Conservation (phyloP, 2,329 filamentous ascomycete species). For the Microcyclospora pomicola region DNA sequence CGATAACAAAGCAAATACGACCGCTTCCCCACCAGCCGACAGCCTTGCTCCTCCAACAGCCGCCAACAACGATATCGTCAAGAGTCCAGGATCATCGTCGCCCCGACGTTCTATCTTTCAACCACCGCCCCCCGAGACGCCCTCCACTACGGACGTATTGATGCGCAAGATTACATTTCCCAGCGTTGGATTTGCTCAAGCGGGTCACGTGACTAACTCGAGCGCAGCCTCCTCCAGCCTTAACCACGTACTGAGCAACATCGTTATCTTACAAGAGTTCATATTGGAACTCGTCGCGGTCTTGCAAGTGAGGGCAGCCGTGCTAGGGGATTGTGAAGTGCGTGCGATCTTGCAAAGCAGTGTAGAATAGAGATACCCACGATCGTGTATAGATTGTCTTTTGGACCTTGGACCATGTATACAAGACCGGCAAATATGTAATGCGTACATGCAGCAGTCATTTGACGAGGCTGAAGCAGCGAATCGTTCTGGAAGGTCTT, state of each 20-base stretch:
- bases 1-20: constrained; percentile 7
- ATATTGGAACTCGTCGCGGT: constrained; percentile 35
- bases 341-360: too few species aligned
- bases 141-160: constrained; percentile 21
- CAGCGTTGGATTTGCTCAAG: not conserved
- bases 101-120: constrained; percentile 15
- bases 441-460: too few species aligned
- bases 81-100: not conserved
- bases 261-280: constrained; percentile 38
- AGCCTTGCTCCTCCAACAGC: not conserved
- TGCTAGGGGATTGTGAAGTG: constrained; percentile 31
- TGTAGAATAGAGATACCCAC: too few species aligned
- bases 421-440: too few species aligned
- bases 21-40: constrained; percentile 4
- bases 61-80: not conserved
- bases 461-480: too few species aligned
- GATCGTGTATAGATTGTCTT: too few species aligned
- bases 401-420: too few species aligned
- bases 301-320: constrained; percentile 34
- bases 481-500: too few species aligned
- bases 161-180: constrained; percentile 19
- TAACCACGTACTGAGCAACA: constrained; percentile 37
- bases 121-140: constrained; percentile 22
- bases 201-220: not conserved
- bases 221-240: constrained; percentile 23